Percentiles rank a stretch among this genome's conserved stretches.
Conservation (phyloP, 306 rosid genomes). For the Quercus rubra region DNA sequence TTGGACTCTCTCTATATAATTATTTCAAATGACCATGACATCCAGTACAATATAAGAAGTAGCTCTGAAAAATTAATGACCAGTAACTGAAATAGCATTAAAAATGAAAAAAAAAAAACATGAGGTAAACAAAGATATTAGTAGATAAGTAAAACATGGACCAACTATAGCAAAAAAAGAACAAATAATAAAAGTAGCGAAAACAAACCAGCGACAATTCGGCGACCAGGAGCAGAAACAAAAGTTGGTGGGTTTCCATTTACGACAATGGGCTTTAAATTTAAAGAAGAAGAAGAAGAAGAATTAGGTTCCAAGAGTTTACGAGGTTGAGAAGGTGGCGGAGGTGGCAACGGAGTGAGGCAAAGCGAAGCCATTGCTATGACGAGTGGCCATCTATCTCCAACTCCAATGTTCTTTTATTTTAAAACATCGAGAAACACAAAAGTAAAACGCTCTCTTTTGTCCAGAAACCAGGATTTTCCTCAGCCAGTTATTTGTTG, state of each 20-base stretch:
- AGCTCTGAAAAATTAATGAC: neutral
- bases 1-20: neutral
- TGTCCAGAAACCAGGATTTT: neutral
- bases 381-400: slow-evolving; percentile 4
- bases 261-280: slow-evolving; percentile 71
- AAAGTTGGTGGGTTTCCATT: slow-evolving; percentile 84
- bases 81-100: neutral
- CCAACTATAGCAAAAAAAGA: neutral
- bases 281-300: slow-evolving; percentile 30
- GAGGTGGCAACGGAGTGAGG: slow-evolving; percentile 51
- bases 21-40: neutral
- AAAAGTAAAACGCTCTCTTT: neutral
- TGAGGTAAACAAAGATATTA: neutral
- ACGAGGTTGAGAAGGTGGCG: slow-evolving; percentile 55
- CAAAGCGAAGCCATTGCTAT: slow-evolving; percentile 66
- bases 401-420: slow-evolving; percentile 1
- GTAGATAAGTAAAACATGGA: neutral
- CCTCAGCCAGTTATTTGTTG: slow-evolving; percentile 14
- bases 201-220: slow-evolving; percentile 80
- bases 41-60: neutral
- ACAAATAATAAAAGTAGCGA: neutral
- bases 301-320: slow-evolving; percentile 31
- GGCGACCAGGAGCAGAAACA: slow-evolving; percentile 93
- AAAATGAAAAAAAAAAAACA: neutral
- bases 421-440: neutral